These are phyloP conservation scores for Hypoxylon intermedium DNA, from an alignment of 495 filamentous ascomycete species.

Conservation along the genomic window DNA sequence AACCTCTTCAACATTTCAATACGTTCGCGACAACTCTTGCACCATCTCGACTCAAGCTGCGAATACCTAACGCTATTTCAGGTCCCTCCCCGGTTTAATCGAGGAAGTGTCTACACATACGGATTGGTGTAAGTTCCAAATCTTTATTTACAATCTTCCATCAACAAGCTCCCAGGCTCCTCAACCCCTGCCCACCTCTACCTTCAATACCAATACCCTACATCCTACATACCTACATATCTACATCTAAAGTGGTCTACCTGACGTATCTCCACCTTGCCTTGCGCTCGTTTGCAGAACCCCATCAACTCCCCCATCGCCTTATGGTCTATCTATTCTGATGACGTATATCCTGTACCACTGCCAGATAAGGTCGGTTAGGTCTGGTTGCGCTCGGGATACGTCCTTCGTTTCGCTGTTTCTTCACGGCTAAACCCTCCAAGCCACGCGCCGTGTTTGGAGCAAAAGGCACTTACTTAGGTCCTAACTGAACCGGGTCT, in stretches of 20 bases:
- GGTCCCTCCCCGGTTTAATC: too few relatives aligned
- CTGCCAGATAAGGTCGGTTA: background rate
- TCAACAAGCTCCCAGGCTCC: too few relatives aligned
- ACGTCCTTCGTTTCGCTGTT: background rate
- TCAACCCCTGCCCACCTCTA: background rate
- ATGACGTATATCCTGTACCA: background rate
- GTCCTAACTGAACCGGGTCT: conserved; percentile 17
- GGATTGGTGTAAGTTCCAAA: too few relatives aligned
- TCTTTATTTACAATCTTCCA: background rate
- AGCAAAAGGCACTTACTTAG: background rate
- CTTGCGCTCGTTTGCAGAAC: conserved; percentile 18
- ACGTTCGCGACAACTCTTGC: conserved; percentile 19
- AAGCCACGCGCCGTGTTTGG: background rate
- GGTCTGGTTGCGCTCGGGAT: conserved; percentile 3
- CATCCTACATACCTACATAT: background rate
- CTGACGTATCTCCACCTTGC: background rate
- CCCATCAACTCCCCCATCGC: conserved; percentile 10
- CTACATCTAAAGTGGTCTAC: too few relatives aligned
- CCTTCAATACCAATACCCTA: too few relatives aligned
- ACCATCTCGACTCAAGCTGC: background rate
- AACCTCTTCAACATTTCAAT: conserved; percentile 8
- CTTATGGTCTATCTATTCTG: background rate
- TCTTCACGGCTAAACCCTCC: conserved; percentile 10
- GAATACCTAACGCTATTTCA: too few relatives aligned
- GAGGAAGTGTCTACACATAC: too few relatives aligned